Evolutionary conservation across 345 rosid genomes (phyloP).

Genomic region (Gossypium sturtianum): DNA sequence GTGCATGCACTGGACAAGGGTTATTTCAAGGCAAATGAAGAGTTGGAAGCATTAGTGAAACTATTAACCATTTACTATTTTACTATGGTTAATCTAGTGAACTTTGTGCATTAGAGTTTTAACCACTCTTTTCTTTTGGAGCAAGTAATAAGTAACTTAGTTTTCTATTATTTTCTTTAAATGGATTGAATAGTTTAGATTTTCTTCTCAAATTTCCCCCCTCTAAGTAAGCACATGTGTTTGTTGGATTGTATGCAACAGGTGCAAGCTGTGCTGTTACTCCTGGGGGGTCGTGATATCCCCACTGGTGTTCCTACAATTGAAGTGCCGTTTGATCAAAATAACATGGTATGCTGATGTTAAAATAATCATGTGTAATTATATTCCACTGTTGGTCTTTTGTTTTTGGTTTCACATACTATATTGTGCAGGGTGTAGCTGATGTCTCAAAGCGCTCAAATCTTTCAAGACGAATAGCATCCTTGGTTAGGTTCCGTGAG

Average conservation of each 20-base stretch:
- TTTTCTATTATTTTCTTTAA: background rate
- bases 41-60: background rate
- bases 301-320: conserved; percentile 47
- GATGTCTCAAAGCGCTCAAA: conserved; percentile 46
- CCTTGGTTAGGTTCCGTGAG: conserved; percentile 67
- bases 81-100: background rate
- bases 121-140: background rate
- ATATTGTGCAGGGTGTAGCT: conserved; percentile 31
- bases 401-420: conserved; percentile 5
- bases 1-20: too few species aligned
- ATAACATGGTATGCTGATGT: conserved; percentile 31
- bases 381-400: background rate
- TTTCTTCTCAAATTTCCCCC: background rate
- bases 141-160: background rate
- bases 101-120: background rate
- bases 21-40: background rate
- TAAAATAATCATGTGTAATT: background rate
- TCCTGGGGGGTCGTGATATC: conserved; percentile 49
- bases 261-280: conserved; percentile 76
- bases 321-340: conserved; percentile 43
- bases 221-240: background rate
- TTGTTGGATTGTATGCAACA: conserved; percentile 20
- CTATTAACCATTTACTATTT: background rate
- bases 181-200: background rate
- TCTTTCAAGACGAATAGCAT: conserved; percentile 64